Conservation (phyloP, 805 yeast genomes). For the Spathaspora passalidarum region DNA sequence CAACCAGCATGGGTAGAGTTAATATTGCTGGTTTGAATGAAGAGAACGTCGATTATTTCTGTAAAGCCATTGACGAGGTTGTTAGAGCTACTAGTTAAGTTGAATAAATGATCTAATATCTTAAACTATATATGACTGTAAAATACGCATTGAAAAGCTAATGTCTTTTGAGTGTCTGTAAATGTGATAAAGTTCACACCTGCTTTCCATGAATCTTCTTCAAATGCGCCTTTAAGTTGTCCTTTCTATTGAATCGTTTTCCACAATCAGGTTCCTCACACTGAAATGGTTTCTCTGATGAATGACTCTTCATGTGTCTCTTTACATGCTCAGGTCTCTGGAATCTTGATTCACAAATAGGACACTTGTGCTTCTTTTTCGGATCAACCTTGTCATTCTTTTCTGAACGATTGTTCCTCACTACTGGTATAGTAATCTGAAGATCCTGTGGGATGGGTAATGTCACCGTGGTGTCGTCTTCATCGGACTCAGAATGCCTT, state of each 20-base stretch:
- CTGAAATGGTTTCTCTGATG: conserved; percentile 54
- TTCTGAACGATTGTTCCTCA: conserved; percentile 15
- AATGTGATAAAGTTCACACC: not conserved
- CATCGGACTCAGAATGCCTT: not conserved
- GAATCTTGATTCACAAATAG: conserved; percentile 58
- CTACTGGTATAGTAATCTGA: conserved; percentile 10
- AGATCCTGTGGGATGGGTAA: conserved; percentile 10
- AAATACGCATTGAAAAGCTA: no score
- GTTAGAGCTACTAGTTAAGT: conserved; percentile 18
- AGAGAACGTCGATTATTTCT: conserved; percentile 35
- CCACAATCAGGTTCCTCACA: conserved; percentile 53
- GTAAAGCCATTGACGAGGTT: conserved; percentile 34
- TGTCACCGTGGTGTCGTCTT: conserved; percentile 10
- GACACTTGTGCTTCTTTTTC: conserved; percentile 62
- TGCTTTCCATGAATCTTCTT: conserved; percentile 50
- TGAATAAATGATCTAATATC: not conserved
- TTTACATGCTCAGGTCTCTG: conserved; percentile 74
- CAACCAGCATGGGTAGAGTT: conserved; percentile 39
- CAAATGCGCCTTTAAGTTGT: conserved; percentile 58
- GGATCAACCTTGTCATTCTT: conserved; percentile 38
- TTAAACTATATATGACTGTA: not conserved
- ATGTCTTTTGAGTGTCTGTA: no score
- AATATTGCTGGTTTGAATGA: conserved; percentile 44
- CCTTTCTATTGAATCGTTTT: conserved; percentile 57
- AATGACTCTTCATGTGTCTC: conserved; percentile 57